These are phyloP conservation scores for Hevea brasiliensis DNA, from an alignment of 345 rosid genomes.

Conservation along the genomic window DNA sequence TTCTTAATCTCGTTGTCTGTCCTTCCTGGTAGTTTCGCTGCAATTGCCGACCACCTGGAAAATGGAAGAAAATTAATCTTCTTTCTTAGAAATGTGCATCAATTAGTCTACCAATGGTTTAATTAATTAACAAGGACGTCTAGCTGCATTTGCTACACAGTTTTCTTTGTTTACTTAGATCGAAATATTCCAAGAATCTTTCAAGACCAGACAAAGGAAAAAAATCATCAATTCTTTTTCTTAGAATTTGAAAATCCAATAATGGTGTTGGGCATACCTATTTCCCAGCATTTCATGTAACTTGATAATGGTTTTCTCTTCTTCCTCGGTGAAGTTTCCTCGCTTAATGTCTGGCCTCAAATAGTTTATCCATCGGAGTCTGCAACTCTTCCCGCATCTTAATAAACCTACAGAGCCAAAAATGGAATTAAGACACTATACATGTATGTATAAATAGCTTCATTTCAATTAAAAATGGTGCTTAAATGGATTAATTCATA, in stretches of 20 bases:
- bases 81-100: neutral
- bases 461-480: too few species aligned
- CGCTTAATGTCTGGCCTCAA: constrained; percentile 75
- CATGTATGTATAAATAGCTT: too few species aligned
- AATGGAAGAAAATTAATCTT: neutral
- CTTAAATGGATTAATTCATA: too few species aligned
- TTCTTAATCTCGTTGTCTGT: constrained; percentile 92
- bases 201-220: neutral
- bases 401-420: constrained; percentile 45
- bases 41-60: constrained; percentile 86
- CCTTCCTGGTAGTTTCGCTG: constrained; percentile 75
- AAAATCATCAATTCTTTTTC: too few species aligned
- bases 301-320: constrained; percentile 68
- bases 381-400: constrained; percentile 83
- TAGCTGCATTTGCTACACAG: too few species aligned
- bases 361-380: constrained; percentile 78
- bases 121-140: too few species aligned
- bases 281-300: constrained; percentile 73
- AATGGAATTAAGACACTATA: too few species aligned
- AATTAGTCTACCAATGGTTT: too few species aligned
- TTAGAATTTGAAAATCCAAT: neutral
- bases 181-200: too few species aligned
- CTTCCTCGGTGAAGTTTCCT: constrained; percentile 76
- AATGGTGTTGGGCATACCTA: constrained; percentile 37
- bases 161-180: too few species aligned